Percentiles rank a stretch among this genome's conserved stretches.
phyloP scores from a whole-genome alignment of 1,139 yeast species.

The Debaryomyces robertsiae region DNA sequence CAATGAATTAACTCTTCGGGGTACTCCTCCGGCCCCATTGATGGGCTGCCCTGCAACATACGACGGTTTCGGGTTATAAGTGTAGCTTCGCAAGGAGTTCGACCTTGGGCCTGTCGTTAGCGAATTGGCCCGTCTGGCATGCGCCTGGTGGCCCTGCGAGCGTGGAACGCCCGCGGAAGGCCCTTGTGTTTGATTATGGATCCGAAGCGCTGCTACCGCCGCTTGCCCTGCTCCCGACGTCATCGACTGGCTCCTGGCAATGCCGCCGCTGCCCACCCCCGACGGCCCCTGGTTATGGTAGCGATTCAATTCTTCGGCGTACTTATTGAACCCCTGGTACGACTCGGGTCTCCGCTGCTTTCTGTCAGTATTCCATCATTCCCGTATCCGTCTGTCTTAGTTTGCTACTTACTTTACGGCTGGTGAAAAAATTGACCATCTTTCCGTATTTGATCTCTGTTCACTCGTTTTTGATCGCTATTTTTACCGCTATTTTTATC shows the following conservation, averaged over 20 bases:
- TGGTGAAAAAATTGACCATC: slow-evolving; percentile 18
- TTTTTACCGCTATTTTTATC: neutral
- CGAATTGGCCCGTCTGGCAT: slow-evolving; percentile 16
- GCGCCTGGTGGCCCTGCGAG: neutral
- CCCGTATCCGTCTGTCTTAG: too few species aligned
- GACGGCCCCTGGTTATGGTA: slow-evolving; percentile 26
- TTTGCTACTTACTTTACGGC: slow-evolving; percentile 18
- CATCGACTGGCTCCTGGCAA: slow-evolving; percentile 26
- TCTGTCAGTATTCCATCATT: slow-evolving; percentile 6
- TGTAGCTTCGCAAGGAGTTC: slow-evolving; percentile 38
- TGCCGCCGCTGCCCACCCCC: slow-evolving; percentile 28
- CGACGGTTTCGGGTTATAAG: slow-evolving; percentile 46
- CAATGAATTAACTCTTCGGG: slow-evolving; percentile 9
- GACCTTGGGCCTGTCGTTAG: slow-evolving; percentile 23
- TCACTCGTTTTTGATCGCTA: neutral
- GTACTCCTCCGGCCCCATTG: neutral
- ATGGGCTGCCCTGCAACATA: slow-evolving; percentile 34
- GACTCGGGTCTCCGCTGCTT: slow-evolving; percentile 15
- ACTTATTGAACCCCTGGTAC: slow-evolving; percentile 43
- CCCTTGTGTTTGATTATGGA: slow-evolving; percentile 26
- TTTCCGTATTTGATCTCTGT: neutral
- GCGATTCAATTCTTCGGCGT: slow-evolving; percentile 34
- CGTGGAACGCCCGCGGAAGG: slow-evolving; percentile 6
- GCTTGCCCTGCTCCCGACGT: slow-evolving; percentile 44
- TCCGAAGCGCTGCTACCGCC: slow-evolving; percentile 45